Evolutionary conservation across 306 rosid genomes (phyloP).

Genomic region (Quercus berberidifolia): DNA sequence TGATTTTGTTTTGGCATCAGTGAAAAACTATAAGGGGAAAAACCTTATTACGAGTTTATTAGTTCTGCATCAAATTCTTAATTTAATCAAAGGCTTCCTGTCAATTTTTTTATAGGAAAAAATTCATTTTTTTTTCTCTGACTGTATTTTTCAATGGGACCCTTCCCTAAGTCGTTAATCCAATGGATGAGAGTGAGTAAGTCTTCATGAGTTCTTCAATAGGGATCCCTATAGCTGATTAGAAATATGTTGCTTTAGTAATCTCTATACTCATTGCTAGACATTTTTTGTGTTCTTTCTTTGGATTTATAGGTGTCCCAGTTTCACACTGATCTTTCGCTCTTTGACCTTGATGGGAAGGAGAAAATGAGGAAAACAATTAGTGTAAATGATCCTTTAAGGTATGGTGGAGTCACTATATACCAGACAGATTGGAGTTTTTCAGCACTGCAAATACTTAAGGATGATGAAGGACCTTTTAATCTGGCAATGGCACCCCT

Average conservation of each 20-base stretch:
- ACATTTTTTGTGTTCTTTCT: too few relatives aligned
- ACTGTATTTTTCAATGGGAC: neutral
- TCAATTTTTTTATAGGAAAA: neutral
- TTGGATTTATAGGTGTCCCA: slow-evolving; percentile 54
- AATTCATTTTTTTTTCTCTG: neutral
- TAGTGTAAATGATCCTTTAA: slow-evolving; percentile 85
- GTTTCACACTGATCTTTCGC: slow-evolving; percentile 83
- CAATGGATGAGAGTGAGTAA: too few relatives aligned
- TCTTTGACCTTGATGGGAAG: slow-evolving; percentile 70
- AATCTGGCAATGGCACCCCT: slow-evolving; percentile 96
- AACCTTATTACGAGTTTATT: neutral
- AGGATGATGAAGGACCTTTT: slow-evolving; percentile 75
- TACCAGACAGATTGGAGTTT: slow-evolving; percentile 95
- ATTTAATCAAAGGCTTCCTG: neutral
- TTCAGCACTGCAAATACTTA: slow-evolving; percentile 76
- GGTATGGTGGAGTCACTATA: slow-evolving; percentile 79
- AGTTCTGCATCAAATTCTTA: neutral
- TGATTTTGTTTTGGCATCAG: slow-evolving; percentile 1
- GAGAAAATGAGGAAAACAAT: slow-evolving; percentile 88
- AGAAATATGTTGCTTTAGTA: too few relatives aligned
- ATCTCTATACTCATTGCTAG: too few relatives aligned
- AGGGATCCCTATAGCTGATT: too few relatives aligned
- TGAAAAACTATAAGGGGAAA: neutral
- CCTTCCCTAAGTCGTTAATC: too few relatives aligned
- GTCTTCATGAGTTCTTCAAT: too few relatives aligned